Evolutionary conservation across 2,329 filamentous ascomycete species (phyloP).

Genomic region (Colletotrichum sp.): DNA sequence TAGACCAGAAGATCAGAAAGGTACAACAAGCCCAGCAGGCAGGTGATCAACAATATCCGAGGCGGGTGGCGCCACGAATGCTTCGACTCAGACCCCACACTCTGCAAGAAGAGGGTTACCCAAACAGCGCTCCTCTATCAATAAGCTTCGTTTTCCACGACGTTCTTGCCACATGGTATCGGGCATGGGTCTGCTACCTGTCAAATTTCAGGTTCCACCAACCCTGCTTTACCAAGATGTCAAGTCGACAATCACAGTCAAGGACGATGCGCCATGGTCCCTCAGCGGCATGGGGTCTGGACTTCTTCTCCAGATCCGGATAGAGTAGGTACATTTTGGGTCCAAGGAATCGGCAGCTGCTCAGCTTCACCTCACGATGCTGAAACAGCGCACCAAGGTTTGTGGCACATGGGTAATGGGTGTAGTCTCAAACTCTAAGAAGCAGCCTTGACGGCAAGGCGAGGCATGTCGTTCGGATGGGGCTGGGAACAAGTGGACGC

Average conservation of each 20-base stretch:
- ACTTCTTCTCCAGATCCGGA: neutral
- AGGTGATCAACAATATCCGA: neutral
- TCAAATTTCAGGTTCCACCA: neutral
- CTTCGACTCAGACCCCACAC: neutral
- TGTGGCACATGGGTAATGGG: slow-evolving; percentile 3
- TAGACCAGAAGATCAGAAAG: neutral
- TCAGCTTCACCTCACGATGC: neutral
- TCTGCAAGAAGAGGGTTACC: neutral
- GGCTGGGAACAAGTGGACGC: neutral
- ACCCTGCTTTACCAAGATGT: neutral
- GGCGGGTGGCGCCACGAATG: neutral
- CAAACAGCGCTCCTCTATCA: neutral
- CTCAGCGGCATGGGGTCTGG: neutral
- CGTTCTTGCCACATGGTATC: neutral
- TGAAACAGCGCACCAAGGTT: neutral
- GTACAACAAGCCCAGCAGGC: neutral
- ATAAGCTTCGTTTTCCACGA: neutral
- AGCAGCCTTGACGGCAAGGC: neutral
- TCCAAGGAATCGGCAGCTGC: neutral
- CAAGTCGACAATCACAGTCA: neutral
- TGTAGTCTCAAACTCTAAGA: slow-evolving; percentile 10
- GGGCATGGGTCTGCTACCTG: neutral
- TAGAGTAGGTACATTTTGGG: neutral
- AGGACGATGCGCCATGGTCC: neutral
- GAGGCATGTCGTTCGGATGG: neutral